Evolutionary conservation across 495 filamentous ascomycete species (phyloP).

Genomic region (Penicillium coprophilum): DNA sequence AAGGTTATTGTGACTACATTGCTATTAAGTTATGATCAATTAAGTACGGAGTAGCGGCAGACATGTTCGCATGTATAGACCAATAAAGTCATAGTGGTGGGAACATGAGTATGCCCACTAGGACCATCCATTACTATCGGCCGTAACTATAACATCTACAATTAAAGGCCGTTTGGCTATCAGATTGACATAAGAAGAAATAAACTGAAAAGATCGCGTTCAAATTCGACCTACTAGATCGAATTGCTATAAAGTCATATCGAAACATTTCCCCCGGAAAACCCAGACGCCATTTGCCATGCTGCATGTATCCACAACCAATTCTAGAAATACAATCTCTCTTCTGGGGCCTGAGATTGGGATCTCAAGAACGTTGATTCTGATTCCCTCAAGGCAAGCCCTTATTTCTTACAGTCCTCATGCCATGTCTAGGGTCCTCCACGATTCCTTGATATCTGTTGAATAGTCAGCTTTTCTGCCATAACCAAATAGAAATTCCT

Average conservation of each 20-base stretch:
- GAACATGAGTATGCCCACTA: neutral
- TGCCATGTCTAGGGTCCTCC: conserved; percentile 27
- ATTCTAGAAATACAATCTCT: conserved; percentile 31
- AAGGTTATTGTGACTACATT: neutral
- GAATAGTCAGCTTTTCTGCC: conserved; percentile 15
- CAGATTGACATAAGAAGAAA: neutral
- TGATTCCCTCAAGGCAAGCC: neutral
- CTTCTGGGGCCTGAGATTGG: conserved; percentile 9
- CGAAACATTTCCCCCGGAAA: conserved; percentile 26
- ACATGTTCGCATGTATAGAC: neutral
- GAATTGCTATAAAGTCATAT: conserved; percentile 13
- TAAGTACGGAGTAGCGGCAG: neutral
- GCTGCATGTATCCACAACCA: conserved; percentile 41
- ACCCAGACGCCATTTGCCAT: conserved; percentile 46
- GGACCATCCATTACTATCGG: neutral
- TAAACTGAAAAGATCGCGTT: conserved; percentile 5
- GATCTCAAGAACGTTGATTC: neutral
- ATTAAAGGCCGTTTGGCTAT: neutral
- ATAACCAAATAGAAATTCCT: neutral
- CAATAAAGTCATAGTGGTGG: neutral
- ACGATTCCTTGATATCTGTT: conserved; percentile 32
- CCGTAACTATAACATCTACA: neutral
- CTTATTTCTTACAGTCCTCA: conserved; percentile 12
- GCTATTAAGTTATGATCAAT: neutral
- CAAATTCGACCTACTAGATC: conserved; percentile 7